A percentile compares a stretch with the other conserved stretches of the same genome.
These are phyloP conservation scores for Musa acuminata DNA, from an alignment of 176 grass and related monocot genomes.

Conservation along the genomic window DNA sequence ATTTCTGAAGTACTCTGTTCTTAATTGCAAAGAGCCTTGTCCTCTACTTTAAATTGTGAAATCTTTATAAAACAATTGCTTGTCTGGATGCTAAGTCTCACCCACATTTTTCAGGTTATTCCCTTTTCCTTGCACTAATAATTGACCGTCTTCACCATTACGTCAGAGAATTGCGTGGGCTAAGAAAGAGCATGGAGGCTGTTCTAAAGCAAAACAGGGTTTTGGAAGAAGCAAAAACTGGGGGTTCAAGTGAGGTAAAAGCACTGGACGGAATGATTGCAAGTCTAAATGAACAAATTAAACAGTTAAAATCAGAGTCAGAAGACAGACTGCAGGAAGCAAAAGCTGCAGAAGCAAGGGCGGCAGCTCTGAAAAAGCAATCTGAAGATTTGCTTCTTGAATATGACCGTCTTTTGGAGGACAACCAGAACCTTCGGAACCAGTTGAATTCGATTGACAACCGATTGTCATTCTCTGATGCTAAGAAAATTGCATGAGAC, in stretches of 20 bases:
- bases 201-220: not conserved
- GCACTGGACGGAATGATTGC: constrained; percentile 40
- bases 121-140: constrained; percentile 2
- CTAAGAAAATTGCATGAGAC: constrained; percentile 36
- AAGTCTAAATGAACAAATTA: constrained; percentile 41
- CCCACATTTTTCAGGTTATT: constrained; percentile 5
- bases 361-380: constrained; percentile 49
- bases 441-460: constrained; percentile 48
- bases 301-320: constrained; percentile 35
- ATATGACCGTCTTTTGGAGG: constrained; percentile 56
- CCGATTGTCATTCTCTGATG: constrained; percentile 39
- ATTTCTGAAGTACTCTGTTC: not conserved
- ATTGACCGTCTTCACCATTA: constrained; percentile 8
- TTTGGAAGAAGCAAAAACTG: constrained; percentile 8
- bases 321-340: constrained; percentile 37
- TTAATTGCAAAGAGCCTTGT: not conserved
- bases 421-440: constrained; percentile 49
- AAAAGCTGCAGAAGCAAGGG: constrained; percentile 46
- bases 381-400: constrained; percentile 63
- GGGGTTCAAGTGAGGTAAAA: constrained; percentile 33
- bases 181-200: constrained; percentile 2
- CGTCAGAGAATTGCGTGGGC: constrained; percentile 1
- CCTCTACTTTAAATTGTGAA: not conserved
- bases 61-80: not conserved
- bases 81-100: not conserved